phyloP scores from a whole-genome alignment of 306 rosid genomes.

The Neltuma alba region DNA sequence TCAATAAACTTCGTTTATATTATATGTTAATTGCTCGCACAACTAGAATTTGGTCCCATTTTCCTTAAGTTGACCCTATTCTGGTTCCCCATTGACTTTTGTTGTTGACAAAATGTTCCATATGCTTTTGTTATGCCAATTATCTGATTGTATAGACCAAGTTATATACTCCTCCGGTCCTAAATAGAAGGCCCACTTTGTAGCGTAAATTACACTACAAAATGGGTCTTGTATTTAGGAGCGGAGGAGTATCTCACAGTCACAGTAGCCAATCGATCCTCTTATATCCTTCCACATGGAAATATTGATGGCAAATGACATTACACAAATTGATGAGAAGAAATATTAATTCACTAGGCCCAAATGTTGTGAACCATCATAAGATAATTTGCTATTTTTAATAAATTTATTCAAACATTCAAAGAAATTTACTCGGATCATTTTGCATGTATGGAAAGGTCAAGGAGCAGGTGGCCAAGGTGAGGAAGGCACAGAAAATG shows the following conservation, averaged over 20 bases:
- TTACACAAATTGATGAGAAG: not conserved
- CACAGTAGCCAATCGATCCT: not conserved
- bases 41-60: not conserved
- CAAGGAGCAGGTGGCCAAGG: slow-evolving; percentile 75
- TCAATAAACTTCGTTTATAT: not conserved
- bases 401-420: slow-evolving; percentile 8
- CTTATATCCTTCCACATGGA: not conserved
- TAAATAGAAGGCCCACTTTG: no score
- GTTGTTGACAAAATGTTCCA: slow-evolving; percentile 5
- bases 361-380: slow-evolving; percentile 21
- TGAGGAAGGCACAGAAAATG: slow-evolving; percentile 81
- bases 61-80: slow-evolving; percentile 8
- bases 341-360: slow-evolving; percentile 17
- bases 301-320: slow-evolving; percentile 16
- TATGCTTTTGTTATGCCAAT: not conserved
- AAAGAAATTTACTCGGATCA: slow-evolving; percentile 24
- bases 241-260: no score
- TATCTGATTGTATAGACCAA: not conserved
- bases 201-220: no score
- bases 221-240: no score
- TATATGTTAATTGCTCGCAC: slow-evolving; percentile 9
- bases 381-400: slow-evolving; percentile 31
- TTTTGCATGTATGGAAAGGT: slow-evolving; percentile 58
- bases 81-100: not conserved
- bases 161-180: no score